These are phyloP conservation scores for Amniculicola lignicola DNA, from an alignment of 495 filamentous ascomycete species.

Conservation along the genomic window DNA sequence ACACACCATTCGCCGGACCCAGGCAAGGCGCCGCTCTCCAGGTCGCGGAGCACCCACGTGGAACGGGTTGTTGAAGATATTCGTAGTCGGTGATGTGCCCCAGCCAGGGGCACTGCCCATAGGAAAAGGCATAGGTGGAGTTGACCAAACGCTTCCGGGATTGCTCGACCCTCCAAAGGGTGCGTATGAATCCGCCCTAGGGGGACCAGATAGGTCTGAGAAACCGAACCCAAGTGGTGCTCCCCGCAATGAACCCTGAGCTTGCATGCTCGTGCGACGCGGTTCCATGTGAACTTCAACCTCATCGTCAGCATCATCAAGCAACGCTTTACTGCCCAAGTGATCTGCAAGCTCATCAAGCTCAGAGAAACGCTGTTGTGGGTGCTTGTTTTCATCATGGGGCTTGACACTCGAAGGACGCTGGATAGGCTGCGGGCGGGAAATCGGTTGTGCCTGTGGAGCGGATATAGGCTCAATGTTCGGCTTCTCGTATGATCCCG, in stretches of 20 bases:
- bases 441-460: slow-evolving; percentile 60
- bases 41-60: slow-evolving; percentile 44
- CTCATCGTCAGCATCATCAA: slow-evolving; percentile 69
- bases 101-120: slow-evolving; percentile 29
- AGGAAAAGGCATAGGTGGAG: slow-evolving; percentile 35
- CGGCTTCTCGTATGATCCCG: slow-evolving; percentile 56
- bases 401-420: slow-evolving; percentile 76
- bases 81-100: slow-evolving; percentile 33
- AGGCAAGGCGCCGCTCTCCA: slow-evolving; percentile 52
- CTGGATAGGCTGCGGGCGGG: slow-evolving; percentile 81
- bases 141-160: slow-evolving; percentile 34
- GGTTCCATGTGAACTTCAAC: slow-evolving; percentile 40
- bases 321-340: slow-evolving; percentile 89
- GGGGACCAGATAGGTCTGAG: slow-evolving; percentile 17
- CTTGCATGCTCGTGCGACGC: slow-evolving; percentile 36
- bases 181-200: slow-evolving; percentile 18
- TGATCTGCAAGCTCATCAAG: slow-evolving; percentile 75
- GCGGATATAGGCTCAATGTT: slow-evolving; percentile 11
- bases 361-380: slow-evolving; percentile 44
- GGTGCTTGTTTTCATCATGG: slow-evolving; percentile 45
- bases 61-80: slow-evolving; percentile 48
- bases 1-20: slow-evolving; percentile 57
- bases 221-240: slow-evolving; percentile 38
- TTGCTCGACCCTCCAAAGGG: slow-evolving; percentile 29
- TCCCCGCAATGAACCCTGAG: slow-evolving; percentile 33